Conservation (phyloP, 768 basidiomycete genomes). For the Boletus rex-veris region DNA sequence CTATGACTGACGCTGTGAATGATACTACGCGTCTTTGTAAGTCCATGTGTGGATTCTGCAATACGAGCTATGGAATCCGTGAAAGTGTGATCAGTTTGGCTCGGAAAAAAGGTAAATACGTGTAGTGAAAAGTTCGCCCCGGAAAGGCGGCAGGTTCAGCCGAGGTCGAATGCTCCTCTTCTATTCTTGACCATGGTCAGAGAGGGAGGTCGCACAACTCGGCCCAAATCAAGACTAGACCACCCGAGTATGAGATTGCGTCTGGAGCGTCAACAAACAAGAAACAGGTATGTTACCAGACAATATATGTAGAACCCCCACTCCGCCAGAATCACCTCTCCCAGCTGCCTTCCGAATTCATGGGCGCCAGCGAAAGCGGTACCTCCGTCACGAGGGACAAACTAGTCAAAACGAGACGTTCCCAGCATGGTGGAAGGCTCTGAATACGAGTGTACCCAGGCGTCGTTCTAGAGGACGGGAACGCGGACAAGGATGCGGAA, state of each 20-base stretch:
- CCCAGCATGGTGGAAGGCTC: conserved; percentile 33
- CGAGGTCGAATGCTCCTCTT: too few relatives aligned
- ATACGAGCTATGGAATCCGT: too few relatives aligned
- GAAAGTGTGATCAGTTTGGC: too few relatives aligned
- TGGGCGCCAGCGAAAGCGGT: conserved; percentile 72
- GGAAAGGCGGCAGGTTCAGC: too few relatives aligned
- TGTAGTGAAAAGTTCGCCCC: too few relatives aligned
- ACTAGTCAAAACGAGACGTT: conserved; percentile 44
- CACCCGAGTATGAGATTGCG: background rate
- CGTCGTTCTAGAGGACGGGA: conserved; percentile 80
- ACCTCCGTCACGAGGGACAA: conserved; percentile 50
- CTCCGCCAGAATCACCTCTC: conserved; percentile 33
- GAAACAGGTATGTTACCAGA: background rate
- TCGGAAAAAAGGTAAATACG: too few relatives aligned
- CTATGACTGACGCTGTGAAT: too few relatives aligned
- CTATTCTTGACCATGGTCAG: too few relatives aligned
- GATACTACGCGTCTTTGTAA: too few relatives aligned
- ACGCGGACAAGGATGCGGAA: conserved; percentile 91
- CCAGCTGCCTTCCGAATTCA: conserved; percentile 44
- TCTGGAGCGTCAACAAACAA: background rate
- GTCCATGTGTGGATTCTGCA: too few relatives aligned
- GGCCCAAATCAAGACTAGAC: too few relatives aligned
- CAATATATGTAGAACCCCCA: conserved; percentile 34
- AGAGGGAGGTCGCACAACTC: too few relatives aligned
- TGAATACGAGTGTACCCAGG: conserved; percentile 34